These are phyloP conservation scores for Coleophoma eucalyptorum DNA, from an alignment of 2,329 filamentous ascomycete genomes.

Conservation along the genomic window DNA sequence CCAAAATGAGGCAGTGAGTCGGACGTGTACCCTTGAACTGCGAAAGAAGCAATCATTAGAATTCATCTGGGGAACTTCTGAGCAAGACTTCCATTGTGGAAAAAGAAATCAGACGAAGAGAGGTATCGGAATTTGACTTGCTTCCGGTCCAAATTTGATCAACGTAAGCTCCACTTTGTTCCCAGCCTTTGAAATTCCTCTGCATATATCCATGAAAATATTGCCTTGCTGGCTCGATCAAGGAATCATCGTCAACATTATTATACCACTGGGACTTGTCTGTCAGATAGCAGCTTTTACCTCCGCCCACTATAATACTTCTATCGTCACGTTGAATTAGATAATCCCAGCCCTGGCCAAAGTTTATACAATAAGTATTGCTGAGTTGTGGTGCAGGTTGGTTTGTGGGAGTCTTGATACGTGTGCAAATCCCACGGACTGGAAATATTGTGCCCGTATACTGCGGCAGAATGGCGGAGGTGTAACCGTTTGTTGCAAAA, in stretches of 20 bases:
- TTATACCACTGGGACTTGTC: slow-evolving; percentile 36
- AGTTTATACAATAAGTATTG: slow-evolving; percentile 10
- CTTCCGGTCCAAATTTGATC: slow-evolving; percentile 21
- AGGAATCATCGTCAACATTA: slow-evolving; percentile 38
- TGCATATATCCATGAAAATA: slow-evolving; percentile 47
- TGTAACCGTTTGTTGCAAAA: slow-evolving; percentile 66
- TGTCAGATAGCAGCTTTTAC: slow-evolving; percentile 26
- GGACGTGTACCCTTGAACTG: slow-evolving; percentile 36
- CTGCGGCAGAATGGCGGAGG: slow-evolving; percentile 52
- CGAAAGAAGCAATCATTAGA: too few relatives aligned
- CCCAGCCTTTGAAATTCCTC: slow-evolving; percentile 43
- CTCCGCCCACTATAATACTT: slow-evolving; percentile 36
- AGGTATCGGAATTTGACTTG: too few relatives aligned
- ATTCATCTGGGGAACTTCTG: too few relatives aligned
- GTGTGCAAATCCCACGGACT: slow-evolving; percentile 42
- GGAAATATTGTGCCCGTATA: slow-evolving; percentile 60
- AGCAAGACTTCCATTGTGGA: too few relatives aligned
- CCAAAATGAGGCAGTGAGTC: slow-evolving; percentile 40
- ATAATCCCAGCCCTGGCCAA: slow-evolving; percentile 14
- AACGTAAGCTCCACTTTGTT: slow-evolving; percentile 32
- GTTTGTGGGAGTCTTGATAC: slow-evolving; percentile 21
- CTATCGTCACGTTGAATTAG: slow-evolving; percentile 25
- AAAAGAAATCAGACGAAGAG: too few relatives aligned
- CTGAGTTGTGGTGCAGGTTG: slow-evolving; percentile 10
- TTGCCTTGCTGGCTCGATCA: slow-evolving; percentile 35